Evolutionary conservation across 306 rosid species (phyloP).

Genomic region (Sphenostylis stenocarpa): DNA sequence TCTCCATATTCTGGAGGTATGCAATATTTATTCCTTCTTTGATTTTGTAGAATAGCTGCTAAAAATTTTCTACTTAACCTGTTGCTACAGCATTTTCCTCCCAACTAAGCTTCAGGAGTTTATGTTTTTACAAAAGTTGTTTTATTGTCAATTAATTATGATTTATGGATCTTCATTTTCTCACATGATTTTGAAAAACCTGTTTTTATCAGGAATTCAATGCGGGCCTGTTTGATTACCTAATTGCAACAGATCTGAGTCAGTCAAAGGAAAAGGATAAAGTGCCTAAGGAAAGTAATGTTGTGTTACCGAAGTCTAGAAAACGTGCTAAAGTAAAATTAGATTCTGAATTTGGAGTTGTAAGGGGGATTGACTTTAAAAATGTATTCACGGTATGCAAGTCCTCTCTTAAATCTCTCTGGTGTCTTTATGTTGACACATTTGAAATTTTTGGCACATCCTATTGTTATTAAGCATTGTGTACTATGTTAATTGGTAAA

Average conservation of each 20-base stretch:
- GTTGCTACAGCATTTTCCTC: slow-evolving; percentile 17
- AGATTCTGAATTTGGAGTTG: slow-evolving; percentile 96
- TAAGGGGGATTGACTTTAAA: slow-evolving; percentile 92
- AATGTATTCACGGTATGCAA: slow-evolving; percentile 85
- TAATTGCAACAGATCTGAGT: slow-evolving; percentile 84
- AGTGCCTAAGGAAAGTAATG: slow-evolving; percentile 45
- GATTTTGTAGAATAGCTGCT: slow-evolving; percentile 4
- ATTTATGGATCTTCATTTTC: slow-evolving; percentile 14
- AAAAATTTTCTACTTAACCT: background rate
- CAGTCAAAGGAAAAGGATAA: slow-evolving; percentile 74
- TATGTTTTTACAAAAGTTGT: background rate
- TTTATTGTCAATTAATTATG: slow-evolving; percentile 4
- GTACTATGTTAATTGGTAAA: background rate
- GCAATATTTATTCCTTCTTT: slow-evolving; percentile 12
- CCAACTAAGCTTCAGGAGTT: slow-evolving; percentile 26
- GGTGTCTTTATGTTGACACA: background rate
- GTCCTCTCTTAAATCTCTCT: slow-evolving; percentile 13
- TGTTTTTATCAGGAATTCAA: slow-evolving; percentile 84
- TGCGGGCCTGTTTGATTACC: slow-evolving; percentile 95
- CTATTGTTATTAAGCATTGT: background rate
- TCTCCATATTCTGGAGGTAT: slow-evolving; percentile 93
- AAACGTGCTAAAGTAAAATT: slow-evolving; percentile 54
- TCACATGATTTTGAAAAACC: slow-evolving; percentile 19
- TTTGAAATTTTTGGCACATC: slow-evolving; percentile 22
- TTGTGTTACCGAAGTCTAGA: slow-evolving; percentile 47